Percentiles rank a stretch among this genome's conserved stretches.
Evolutionary conservation across 2,329 filamentous ascomycete species (phyloP).

Genomic region (Botryosphaeria dothidea): DNA sequence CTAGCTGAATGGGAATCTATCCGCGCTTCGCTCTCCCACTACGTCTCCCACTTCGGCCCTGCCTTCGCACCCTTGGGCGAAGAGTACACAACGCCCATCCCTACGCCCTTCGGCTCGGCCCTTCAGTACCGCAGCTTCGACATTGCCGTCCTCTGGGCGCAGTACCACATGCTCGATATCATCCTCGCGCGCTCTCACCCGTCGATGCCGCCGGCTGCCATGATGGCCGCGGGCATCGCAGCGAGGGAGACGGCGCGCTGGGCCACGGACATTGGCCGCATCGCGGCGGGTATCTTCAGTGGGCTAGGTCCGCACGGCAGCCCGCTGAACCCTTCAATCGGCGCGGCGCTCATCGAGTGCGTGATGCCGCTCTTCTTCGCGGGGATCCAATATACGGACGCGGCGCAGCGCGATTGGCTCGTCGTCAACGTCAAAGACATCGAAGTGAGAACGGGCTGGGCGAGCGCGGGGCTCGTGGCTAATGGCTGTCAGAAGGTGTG

Average conservation of each 20-base stretch:
- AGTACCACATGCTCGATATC: slow-evolving; percentile 83
- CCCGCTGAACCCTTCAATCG: slow-evolving; percentile 75
- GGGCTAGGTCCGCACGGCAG: slow-evolving; percentile 27
- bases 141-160: slow-evolving; percentile 85
- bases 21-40: slow-evolving; percentile 66
- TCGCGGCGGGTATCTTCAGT: slow-evolving; percentile 67
- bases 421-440: slow-evolving; percentile 74
- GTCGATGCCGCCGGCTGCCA: slow-evolving; percentile 85
- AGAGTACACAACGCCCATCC: slow-evolving; percentile 62
- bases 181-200: slow-evolving; percentile 82
- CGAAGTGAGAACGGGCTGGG: slow-evolving; percentile 81
- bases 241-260: slow-evolving; percentile 70
- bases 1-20: slow-evolving; percentile 78
- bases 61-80: slow-evolving; percentile 75
- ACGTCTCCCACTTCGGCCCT: slow-evolving; percentile 66
- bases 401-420: slow-evolving; percentile 74
- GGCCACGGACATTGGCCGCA: slow-evolving; percentile 76
- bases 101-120: slow-evolving; percentile 79
- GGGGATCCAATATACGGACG: slow-evolving; percentile 74
- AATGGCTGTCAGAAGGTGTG: slow-evolving; percentile 82
- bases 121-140: slow-evolving; percentile 81
- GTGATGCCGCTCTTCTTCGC: slow-evolving; percentile 85
- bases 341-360: slow-evolving; percentile 79
- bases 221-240: slow-evolving; percentile 80
- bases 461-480: slow-evolving; percentile 78